These are phyloP conservation scores for Chaetomium globosum DNA, from an alignment of 2,329 filamentous ascomycete genomes.

Conservation along the genomic window DNA sequence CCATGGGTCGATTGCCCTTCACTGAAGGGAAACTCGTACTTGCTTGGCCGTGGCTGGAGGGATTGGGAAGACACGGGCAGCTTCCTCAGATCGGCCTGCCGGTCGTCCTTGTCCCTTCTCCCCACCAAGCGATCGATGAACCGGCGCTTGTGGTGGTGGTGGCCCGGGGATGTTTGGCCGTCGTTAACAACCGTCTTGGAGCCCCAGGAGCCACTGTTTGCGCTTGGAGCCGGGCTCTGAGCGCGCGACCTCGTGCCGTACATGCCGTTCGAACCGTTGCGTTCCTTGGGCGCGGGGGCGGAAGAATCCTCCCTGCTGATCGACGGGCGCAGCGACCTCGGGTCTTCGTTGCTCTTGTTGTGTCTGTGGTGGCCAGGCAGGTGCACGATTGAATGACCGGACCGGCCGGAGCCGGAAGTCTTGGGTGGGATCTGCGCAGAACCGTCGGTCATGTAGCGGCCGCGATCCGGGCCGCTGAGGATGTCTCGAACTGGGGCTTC, in stretches of 20 bases:
- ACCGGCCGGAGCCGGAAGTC: conserved; percentile 65
- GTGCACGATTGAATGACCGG: conserved; percentile 64
- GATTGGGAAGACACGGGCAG: conserved; percentile 58
- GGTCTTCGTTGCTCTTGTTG: conserved; percentile 69
- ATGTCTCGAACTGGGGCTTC: conserved; percentile 75
- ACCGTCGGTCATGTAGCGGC: conserved; percentile 62
- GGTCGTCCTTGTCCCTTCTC: conserved; percentile 53
- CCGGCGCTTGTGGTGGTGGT: conserved; percentile 55
- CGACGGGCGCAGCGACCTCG: conserved; percentile 68
- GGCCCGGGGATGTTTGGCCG: conserved; percentile 61
- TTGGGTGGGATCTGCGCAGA: conserved; percentile 55
- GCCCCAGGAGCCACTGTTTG: conserved; percentile 60
- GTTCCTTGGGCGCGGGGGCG: conserved; percentile 57
- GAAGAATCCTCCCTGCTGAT: conserved; percentile 75
- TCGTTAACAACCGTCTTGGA: conserved; percentile 54
- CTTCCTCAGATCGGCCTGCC: conserved; percentile 47
- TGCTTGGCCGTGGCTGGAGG: conserved; percentile 55
- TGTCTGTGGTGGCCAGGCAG: conserved; percentile 67
- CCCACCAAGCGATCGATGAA: conserved; percentile 55
- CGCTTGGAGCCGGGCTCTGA: conserved; percentile 80
- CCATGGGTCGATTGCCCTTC: conserved; percentile 37
- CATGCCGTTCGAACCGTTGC: conserved; percentile 50
- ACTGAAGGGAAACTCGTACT: conserved; percentile 49
- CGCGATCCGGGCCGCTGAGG: conserved; percentile 68
- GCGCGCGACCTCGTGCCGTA: conserved; percentile 61